phyloP scores from a whole-genome alignment of 1,284 basidiomycete species.

The Melampsora americana region DNA sequence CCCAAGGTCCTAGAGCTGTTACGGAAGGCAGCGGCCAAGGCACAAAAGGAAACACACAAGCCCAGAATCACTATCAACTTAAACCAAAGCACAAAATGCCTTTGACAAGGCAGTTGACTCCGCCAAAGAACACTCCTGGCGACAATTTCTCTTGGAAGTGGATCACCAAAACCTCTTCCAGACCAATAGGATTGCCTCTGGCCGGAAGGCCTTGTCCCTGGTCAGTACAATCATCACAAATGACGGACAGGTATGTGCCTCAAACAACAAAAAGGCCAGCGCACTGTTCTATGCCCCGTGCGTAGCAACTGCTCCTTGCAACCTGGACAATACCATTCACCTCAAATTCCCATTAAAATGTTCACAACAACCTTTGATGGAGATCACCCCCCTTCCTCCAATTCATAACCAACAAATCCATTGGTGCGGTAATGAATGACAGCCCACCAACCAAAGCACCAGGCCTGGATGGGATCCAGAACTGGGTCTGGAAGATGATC shows the following conservation, averaged over 20 bases:
- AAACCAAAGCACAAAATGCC: no score
- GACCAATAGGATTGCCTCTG: no score
- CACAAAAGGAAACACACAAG: not conserved
- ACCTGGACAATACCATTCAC: not conserved
- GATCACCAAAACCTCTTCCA: no score
- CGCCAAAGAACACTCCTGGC: no score
- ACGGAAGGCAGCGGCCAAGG: not conserved
- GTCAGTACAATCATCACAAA: no score
- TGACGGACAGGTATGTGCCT: no score
- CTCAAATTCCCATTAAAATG: not conserved
- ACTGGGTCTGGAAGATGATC: not conserved
- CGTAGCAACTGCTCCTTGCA: not conserved
- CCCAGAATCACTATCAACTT: no score
- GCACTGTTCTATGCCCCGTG: no score
- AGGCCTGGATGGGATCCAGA: not conserved
- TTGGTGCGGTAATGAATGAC: not conserved
- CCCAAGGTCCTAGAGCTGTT: not conserved
- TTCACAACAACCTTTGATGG: not conserved
- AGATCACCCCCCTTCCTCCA: not conserved
- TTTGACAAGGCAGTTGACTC: no score
- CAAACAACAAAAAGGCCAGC: no score
- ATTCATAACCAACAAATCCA: not conserved
- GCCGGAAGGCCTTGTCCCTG: no score
- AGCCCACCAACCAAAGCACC: not conserved
- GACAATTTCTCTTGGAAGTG: no score